Percentiles rank a stretch among this genome's conserved stretches.
Conservation (phyloP, 768 basidiomycete species). For the Austroboletus eburneus region DNA sequence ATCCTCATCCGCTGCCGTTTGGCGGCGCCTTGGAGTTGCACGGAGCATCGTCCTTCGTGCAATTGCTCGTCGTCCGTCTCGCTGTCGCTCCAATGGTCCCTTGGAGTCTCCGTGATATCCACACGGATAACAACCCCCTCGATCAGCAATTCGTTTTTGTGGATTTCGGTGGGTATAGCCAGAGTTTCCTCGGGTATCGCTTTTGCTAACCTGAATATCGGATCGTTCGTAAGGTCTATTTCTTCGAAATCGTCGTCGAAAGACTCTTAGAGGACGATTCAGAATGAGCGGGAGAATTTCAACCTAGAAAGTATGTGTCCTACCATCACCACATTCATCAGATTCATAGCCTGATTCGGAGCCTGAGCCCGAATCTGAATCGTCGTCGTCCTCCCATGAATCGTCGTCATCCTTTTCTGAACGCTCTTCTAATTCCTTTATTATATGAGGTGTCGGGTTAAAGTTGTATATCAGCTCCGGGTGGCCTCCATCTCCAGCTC, state of each 20-base stretch:
- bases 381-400: background rate
- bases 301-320: too few species aligned
- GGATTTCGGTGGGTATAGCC: background rate
- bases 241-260: background rate
- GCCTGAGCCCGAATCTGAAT: background rate
- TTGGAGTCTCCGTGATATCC: background rate
- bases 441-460: background rate
- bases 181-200: background rate
- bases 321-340: too few species aligned
- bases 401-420: background rate
- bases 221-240: background rate
- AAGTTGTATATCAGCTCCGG: conserved; percentile 8
- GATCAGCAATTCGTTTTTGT: conserved; percentile 3
- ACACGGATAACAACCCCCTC: conserved; percentile 3
- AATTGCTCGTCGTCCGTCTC: conserved; percentile 1
- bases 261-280: background rate
- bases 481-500: background rate
- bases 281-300: too few species aligned
- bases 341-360: background rate
- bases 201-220: background rate
- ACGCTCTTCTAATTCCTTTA: background rate
- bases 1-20: background rate
- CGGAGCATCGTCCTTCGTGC: background rate
- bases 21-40: background rate
- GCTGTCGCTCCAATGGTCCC: background rate